Percentiles rank a stretch among this genome's conserved stretches.
Conservation (phyloP, 2,329 filamentous ascomycete genomes). For the Chaetomiaceae sp. region DNA sequence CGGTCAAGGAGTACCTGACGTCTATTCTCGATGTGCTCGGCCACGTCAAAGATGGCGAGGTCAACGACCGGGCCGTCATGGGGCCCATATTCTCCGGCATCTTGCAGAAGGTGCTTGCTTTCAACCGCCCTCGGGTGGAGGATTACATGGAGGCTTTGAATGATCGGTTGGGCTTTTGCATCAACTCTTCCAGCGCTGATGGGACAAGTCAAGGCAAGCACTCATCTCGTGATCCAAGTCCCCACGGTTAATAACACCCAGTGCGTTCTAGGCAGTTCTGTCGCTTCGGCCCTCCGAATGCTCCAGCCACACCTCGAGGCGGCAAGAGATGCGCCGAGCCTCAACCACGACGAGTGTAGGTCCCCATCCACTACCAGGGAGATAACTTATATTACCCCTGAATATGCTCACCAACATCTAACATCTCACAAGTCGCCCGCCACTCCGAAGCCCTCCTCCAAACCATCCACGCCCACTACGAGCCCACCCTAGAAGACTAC, state of each 20-base stretch:
- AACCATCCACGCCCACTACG: constrained; percentile 5
- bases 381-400: background rate
- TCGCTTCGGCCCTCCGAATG: background rate
- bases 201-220: constrained; percentile 7
- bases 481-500: constrained; percentile 9
- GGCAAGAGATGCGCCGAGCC: background rate
- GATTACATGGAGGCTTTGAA: constrained; percentile 12
- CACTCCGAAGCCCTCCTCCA: constrained; percentile 9
- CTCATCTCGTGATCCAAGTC: background rate
- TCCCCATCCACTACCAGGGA: background rate
- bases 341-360: constrained; percentile 8
- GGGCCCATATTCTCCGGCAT: background rate
- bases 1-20: constrained; percentile 15
- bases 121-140: constrained; percentile 19
- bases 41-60: background rate
- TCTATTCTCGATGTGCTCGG: constrained; percentile 20
- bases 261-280: background rate
- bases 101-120: constrained; percentile 18
- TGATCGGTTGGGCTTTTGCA: constrained; percentile 7
- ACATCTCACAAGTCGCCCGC: constrained; percentile 1
- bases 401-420: background rate
- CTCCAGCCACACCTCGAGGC: constrained; percentile 6
- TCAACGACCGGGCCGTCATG: background rate
- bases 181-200: background rate
- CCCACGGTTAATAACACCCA: too few relatives aligned